Base-by-base conservation (phyloP, 2,329 filamentous ascomycete genomes). In the Curvularia verruculosa region DNA sequence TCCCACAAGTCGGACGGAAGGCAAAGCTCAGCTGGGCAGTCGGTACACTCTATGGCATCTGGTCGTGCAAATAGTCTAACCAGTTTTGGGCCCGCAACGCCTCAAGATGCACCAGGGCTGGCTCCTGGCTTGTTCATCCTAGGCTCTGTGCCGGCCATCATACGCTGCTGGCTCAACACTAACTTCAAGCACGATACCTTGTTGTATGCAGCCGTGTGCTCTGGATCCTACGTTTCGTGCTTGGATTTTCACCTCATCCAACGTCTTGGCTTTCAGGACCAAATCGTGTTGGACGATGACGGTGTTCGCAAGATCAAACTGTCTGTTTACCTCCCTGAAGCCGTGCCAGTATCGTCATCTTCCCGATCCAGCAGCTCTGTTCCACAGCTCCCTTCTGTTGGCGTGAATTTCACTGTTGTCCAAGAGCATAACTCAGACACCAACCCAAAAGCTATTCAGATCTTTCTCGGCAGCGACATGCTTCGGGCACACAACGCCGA, bases 1-100 rank as follows among this genome's bases (percentile, higher is more conserved):
- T 99, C 95, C 10, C 92, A 98, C 82, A 96, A 96, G 73, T 98
- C 95, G 0, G 94, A 99, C 73, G 95, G 95, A 34, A 85, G 94
- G 60, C 92, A 96, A 71, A 98, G 94, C 75, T 98, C 93, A 8
- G 88, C 92, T n/a, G 92, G 92, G 4, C 89, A 94, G 66, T 95
- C 88, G 7, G 85, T 88, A 18, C 87, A 89, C 74, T 96, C 92
- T 8, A 85, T 87, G 54, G 86, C 87, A 13, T 92, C 90, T 41
- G 90, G 89, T 26, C 87, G 92, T 44, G 92, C 91, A 50, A 97
- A 93, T 75, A 97, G 93, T 77, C 82, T 98, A 59, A 75, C 73
- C 10, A 64, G 73, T 40, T 73, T 69, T 34, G 92, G 92, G 2
- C 82, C 96, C 19, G 92, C 96, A 67, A 89, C 87, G 85, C 87